phyloP scores from a whole-genome alignment of 2,329 filamentous ascomycete genomes.

The Penicillium vulpinum region DNA sequence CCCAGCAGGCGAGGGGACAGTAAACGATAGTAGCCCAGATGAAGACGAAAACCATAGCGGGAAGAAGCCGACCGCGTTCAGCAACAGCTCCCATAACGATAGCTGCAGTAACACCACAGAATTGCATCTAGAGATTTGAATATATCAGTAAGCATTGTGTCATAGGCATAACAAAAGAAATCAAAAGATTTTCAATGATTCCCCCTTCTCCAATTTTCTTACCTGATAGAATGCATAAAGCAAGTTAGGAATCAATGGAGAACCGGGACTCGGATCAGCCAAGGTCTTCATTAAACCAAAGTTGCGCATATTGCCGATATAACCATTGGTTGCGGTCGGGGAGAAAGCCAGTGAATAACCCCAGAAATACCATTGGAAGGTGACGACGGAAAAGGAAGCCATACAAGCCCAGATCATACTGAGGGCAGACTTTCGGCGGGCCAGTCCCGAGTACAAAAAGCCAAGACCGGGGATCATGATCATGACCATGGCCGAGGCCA shows the following conservation, averaged over 20 bases:
- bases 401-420: conserved; percentile 98
- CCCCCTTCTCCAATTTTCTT: conserved; percentile 33
- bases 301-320: conserved; percentile 85
- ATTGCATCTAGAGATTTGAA: conserved; percentile 76
- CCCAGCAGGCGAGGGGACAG: conserved; percentile 95
- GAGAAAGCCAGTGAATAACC: conserved; percentile 95
- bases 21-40: conserved; percentile 97
- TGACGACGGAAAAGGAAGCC: conserved; percentile 85
- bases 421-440: conserved; percentile 94
- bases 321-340: conserved; percentile 75
- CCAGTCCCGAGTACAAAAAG: conserved; percentile 95
- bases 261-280: conserved; percentile 81
- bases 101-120: conserved; percentile 87
- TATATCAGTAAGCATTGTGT: not conserved
- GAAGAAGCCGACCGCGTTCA: conserved; percentile 88
- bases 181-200: not conserved
- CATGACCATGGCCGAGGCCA: conserved; percentile 88
- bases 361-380: conserved; percentile 99
- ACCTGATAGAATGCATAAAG: conserved; percentile 94
- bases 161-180: not conserved
- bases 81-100: conserved; percentile 91
- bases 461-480: conserved; percentile 96
- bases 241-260: conserved; percentile 81
- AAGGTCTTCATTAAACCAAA: conserved; percentile 87
- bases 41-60: conserved; percentile 93